phyloP scores from a whole-genome alignment of 2,329 filamentous ascomycete species.

The Clonostachys byssicola region DNA sequence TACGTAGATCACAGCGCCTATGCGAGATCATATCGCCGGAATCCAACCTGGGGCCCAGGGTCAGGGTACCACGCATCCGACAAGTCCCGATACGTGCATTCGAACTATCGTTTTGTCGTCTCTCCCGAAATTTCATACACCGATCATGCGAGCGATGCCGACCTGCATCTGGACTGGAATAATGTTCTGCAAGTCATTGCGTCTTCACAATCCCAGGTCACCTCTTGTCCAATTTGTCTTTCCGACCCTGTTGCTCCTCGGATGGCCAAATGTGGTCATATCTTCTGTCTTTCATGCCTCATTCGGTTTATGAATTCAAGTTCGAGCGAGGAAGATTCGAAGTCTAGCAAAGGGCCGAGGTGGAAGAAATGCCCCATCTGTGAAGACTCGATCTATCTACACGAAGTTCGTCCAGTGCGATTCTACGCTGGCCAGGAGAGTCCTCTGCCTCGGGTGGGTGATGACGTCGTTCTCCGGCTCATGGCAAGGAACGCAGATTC shows the following conservation, averaged over 20 bases:
- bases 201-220: constrained; percentile 80
- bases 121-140: constrained; percentile 76
- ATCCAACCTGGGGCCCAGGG: constrained; percentile 78
- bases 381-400: constrained; percentile 88
- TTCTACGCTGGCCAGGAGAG: constrained; percentile 90
- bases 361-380: constrained; percentile 98
- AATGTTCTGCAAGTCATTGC: constrained; percentile 88
- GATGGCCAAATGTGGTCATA: constrained; percentile 96
- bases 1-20: constrained; percentile 52
- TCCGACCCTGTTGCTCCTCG: constrained; percentile 88
- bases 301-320: constrained; percentile 93
- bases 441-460: constrained; percentile 73
- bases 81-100: constrained; percentile 87
- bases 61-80: constrained; percentile 88
- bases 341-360: constrained; percentile 64
- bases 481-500: constrained; percentile 78
- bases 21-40: constrained; percentile 59
- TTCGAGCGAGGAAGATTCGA: constrained; percentile 60
- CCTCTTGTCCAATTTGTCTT: constrained; percentile 92
- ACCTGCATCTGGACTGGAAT: constrained; percentile 86
- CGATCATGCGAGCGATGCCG: constrained; percentile 77
- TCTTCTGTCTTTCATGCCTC: constrained; percentile 90
- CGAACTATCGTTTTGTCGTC: constrained; percentile 96
- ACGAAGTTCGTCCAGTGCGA: constrained; percentile 82
- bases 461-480: constrained; percentile 84